phyloP scores from a whole-genome alignment of 495 filamentous ascomycete genomes.

The Xylaria nigripes region DNA sequence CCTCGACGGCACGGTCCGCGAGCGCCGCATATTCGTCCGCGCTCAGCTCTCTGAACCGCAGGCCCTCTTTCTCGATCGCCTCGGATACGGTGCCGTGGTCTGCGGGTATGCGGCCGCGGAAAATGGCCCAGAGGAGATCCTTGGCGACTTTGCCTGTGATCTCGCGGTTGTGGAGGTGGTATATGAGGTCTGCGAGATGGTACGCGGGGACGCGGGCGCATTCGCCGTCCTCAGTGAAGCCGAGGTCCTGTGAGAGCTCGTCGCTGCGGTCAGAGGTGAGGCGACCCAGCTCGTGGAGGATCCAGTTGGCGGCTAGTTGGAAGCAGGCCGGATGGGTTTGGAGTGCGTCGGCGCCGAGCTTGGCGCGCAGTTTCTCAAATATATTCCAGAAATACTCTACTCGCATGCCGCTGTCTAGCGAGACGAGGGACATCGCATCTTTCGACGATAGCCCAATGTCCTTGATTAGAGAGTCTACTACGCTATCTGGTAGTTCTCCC shows the following conservation, averaged over 20 bases:
- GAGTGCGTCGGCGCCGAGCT: conserved; percentile 27
- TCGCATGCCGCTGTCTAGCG: conserved; percentile 70
- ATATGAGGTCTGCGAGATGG: conserved; percentile 59
- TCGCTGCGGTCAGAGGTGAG: conserved; percentile 38
- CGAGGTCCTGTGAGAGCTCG: conserved; percentile 28
- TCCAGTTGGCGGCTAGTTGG: conserved; percentile 55
- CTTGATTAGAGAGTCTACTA: conserved; percentile 49
- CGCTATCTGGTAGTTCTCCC: conserved; percentile 61
- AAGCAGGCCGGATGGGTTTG: conserved; percentile 7
- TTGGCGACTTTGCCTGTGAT: conserved; percentile 77
- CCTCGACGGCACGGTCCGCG: conserved; percentile 41
- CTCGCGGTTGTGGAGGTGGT: conserved; percentile 50
- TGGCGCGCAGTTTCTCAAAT: conserved; percentile 44
- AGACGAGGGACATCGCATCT: conserved; percentile 75
- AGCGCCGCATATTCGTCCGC: conserved; percentile 52
- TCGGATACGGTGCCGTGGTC: conserved; percentile 45
- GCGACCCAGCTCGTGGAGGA: conserved; percentile 83
- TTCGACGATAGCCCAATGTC: conserved; percentile 64
- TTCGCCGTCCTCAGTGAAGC: conserved; percentile 33
- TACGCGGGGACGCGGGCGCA: conserved; percentile 46
- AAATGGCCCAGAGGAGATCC: conserved; percentile 56
- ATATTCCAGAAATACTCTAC: conserved; percentile 78
- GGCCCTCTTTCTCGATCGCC: conserved; percentile 55
- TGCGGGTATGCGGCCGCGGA: conserved; percentile 30
- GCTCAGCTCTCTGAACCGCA: conserved; percentile 57